Base-by-base conservation (phyloP, 2,329 filamentous ascomycete genomes). In the Fusarium falciforme region DNA sequence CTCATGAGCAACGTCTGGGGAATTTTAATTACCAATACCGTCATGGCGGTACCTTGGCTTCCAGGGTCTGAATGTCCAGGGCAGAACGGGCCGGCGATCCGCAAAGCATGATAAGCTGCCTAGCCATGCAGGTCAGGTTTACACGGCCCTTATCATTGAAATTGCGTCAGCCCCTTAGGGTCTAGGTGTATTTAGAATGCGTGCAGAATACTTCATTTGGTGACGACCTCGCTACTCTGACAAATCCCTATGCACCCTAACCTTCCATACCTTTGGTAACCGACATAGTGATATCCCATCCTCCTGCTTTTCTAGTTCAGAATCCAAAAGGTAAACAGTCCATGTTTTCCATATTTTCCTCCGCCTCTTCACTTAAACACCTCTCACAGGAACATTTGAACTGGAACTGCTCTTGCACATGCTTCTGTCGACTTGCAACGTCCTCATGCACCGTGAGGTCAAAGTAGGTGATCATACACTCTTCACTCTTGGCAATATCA, bases 391-490 rank as follows among this genome's bases (percentile, higher is more conserved):
- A 77, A 16, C 78, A 80, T 17, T 52, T 62, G 27, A 80, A 80
- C 4, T 71, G 74, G 35, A 80, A 80, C 7, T 77, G 76, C 1
- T 74, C 73, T 10, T 75, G 59, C 0, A 72, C 63, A 14, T 66
- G 60, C 4, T 71, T 44, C 12, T 77, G 77, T 7, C 78, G 73
- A 27, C 61, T 71, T 3, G 57, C 59, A 0, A 79, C 55, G n/a
- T 71, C 64, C n/a, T 59, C 36, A 5, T 68, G 67, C 0, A 27
- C 67, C 5, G 71, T 72, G 2, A 78, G 70, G 49, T 80, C 79
- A 52, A 80, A 79, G 61, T 80, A 80, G 0, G 77, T 78, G 29
- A 80, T 79, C 44, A 72, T 71, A 22, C 75, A 77, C 22, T 80
- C 79, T 55, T 80, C 79, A 1, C 70, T 74, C 29, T 71, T 62